Conservation (phyloP, 179 eudicot species). For the Monotropa hypopitys region DNA sequence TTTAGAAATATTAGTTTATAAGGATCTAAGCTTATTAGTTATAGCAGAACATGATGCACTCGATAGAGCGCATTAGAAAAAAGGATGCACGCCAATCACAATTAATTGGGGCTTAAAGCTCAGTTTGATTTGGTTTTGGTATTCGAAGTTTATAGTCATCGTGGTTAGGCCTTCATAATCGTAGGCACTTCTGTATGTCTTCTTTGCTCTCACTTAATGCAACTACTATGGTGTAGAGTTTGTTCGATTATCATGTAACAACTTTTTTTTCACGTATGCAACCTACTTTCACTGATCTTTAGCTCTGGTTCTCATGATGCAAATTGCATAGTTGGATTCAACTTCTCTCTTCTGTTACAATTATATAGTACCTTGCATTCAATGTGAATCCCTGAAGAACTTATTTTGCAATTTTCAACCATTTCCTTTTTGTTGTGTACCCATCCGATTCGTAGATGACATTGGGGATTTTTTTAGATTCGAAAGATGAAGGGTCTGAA, state of each 20-base stretch:
- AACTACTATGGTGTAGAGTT: not conserved
- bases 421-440: not conserved
- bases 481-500: constrained; percentile 69
- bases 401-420: not conserved
- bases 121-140: too few species aligned
- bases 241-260: not conserved
- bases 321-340: not conserved
- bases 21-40: too few species aligned
- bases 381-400: not conserved
- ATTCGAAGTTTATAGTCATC: too few species aligned
- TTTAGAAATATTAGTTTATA: too few species aligned
- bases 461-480: constrained; percentile 15
- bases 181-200: not conserved
- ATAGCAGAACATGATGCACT: too few species aligned
- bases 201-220: not conserved
- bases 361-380: too few species aligned
- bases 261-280: too few species aligned
- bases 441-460: not conserved
- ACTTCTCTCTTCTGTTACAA: not conserved
- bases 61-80: too few species aligned
- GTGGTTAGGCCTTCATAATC: not conserved
- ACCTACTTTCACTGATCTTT: not conserved
- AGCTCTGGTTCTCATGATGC: too few species aligned
- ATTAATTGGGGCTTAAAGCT: too few species aligned
- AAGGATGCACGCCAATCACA: too few species aligned